Evolutionary conservation across 169 alveolate species (phyloP), one percentile per base, ranked within the genome.

Genomic region (Neospora caninum): DNA sequence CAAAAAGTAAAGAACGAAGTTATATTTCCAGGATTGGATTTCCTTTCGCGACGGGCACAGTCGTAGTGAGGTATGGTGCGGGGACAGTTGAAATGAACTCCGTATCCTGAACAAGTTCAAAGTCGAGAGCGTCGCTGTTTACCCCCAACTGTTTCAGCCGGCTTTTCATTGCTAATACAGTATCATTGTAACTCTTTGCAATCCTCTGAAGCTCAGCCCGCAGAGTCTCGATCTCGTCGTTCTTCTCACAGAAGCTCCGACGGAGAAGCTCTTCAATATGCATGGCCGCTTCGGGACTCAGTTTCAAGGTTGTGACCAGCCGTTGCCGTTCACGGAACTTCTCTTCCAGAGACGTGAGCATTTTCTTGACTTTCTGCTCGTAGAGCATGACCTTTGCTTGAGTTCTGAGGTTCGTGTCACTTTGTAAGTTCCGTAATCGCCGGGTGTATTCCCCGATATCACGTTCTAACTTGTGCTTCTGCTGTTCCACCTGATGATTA

Each of bases 401-500:
- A 64, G 89, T 82, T 41, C 89, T 18, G 0, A 82, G 18, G 38
- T 41, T 41, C 70, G 89, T 45, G 41, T 82, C 89, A 36, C 67
- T 82, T 49, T 41, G 58, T 31, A 82, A 45, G 41, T 41, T 82
- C 67, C 67, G 54, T n/a, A 82, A 69, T 9, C 58, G 89, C 25
- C 89, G 58, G 27, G 89, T 82, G 67, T 39, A 82, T 36, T 82
- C 89, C 67, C 67, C 89, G 31, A 82, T 82, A 31, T 82, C 89
- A 39, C 89, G 89, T 42, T 82, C 89, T 31, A 82, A 36, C 67
- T 82, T 82, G 89, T 82, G 89, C 38, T 82, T 82, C 69, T 42
- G 89, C 67, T 82, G 89, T 36, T 82, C 89, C 89, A 82, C 41
- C 36, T 82, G 89, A n/a, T 82, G 89, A 43, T 82, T 82, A 36